Base-by-base conservation (phyloP, 768 basidiomycete species). In the Mycena epipterygia region DNA sequence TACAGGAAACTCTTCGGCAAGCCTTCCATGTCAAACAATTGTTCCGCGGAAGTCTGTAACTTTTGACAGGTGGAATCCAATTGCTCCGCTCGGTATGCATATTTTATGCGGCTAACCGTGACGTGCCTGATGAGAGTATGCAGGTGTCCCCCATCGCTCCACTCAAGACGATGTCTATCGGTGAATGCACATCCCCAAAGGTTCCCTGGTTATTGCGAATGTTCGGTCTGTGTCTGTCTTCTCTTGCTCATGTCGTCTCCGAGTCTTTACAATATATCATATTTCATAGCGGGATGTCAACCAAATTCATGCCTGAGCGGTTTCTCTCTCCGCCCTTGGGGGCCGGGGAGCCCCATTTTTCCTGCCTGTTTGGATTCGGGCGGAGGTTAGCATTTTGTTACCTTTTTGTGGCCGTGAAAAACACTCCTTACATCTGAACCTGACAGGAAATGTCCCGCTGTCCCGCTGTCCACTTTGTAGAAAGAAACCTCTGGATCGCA, bases 101-200 rank as follows among this genome's bases (percentile, higher is more conserved):
- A n/a, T 44, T 44, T 44, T 44, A 44, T 44, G 42, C 42, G 42
- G 42, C 42, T 44, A 44, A 44, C n/a, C n/a, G n/a, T n/a, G n/a
- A n/a, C 42, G 21, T n/a, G 42, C 42, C 42, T 44, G 42, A 2
- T 44, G 42, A 44, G 42, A 44, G 42, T 44, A 44, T 44, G 23
- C 62, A 78, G 81, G 76, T 41, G 52, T 83, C 14, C 80, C 81
- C 2, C 83, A 84, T 68, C 68, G 71, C 30, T 67, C 74, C 19
- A 74, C 70, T n/a, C 65, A 78, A 44, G 82, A 83, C 48, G 81
- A 83, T 67, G 66, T 76, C 1, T 82, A 83, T 70, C 66, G 78
- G 6, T 81, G 80, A 4, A 79, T 77, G 72, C 73, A 75, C 64
- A 81, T 84, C 49, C 80, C 82, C 5, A 79, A 81, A 53, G 80